phyloP scores from a whole-genome alignment of 768 basidiomycete genomes.

The Tulasnella sp. region DNA sequence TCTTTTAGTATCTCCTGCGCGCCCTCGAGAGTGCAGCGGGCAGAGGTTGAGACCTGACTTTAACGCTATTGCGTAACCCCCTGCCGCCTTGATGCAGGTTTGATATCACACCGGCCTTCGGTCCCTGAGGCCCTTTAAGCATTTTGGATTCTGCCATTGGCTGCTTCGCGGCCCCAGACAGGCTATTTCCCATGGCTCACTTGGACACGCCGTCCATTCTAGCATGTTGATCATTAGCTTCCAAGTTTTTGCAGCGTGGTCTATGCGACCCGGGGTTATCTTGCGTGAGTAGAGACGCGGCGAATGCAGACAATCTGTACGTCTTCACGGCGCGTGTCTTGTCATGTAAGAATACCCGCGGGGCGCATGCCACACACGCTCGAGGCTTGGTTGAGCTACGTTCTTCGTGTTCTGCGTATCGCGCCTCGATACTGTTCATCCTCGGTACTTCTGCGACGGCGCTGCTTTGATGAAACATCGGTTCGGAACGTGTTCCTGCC shows the following conservation, averaged over 20 bases:
- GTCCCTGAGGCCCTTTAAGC: conserved; percentile 5
- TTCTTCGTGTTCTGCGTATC: neutral
- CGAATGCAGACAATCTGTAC: neutral
- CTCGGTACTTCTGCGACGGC: neutral
- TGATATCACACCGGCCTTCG: conserved; percentile 1
- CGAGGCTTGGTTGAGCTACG: neutral
- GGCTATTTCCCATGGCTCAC: neutral
- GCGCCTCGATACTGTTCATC: neutral
- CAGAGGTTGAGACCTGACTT: neutral
- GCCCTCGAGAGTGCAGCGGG: neutral
- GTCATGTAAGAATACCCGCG: conserved; percentile 18
- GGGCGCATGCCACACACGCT: neutral
- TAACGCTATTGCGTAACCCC: neutral
- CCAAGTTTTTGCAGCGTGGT: neutral
- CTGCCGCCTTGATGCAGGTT: neutral
- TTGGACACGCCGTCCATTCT: neutral
- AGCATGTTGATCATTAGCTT: neutral
- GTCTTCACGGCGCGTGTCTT: conserved; percentile 13
- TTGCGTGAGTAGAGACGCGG: conserved; percentile 1
- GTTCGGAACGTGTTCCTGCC: neutral
- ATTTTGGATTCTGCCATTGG: neutral
- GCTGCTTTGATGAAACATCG: neutral
- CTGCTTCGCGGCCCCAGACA: neutral
- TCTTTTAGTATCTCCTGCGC: neutral
- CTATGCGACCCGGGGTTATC: neutral